Evolutionary conservation across 345 rosid genomes (phyloP).

Genomic region (Eutrema heterophyllum): DNA sequence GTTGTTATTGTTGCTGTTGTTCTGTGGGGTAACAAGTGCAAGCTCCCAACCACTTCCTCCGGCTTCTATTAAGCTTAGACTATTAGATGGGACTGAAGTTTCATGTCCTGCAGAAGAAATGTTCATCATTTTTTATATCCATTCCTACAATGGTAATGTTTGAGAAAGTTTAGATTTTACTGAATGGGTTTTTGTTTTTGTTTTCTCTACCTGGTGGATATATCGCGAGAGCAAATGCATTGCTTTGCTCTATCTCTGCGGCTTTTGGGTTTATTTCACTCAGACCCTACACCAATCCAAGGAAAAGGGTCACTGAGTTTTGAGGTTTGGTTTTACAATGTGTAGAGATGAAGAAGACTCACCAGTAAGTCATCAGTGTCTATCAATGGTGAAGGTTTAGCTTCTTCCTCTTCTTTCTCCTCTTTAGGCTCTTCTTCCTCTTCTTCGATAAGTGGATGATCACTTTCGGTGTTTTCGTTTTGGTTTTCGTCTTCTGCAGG

Average conservation of each 20-base stretch:
- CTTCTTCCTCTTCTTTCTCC: conserved; percentile 37
- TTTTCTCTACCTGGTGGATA: conserved; percentile 50
- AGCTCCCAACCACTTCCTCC: conserved; percentile 90
- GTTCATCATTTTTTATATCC: not conserved
- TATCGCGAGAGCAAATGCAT: conserved; percentile 93
- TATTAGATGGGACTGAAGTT: conserved; percentile 36
- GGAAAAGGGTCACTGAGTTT: not conserved
- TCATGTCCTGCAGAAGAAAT: conserved; percentile 36
- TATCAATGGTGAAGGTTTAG: conserved; percentile 51
- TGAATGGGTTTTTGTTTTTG: not conserved
- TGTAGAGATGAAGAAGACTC: not conserved
- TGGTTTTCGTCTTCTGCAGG: conserved; percentile 38
- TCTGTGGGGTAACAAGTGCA: conserved; percentile 76
- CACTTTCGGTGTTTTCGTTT: conserved; percentile 39
- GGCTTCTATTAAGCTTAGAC: conserved; percentile 46
- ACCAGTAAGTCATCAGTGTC: conserved; percentile 66
- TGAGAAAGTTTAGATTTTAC: not conserved
- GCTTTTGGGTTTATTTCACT: conserved; percentile 71
- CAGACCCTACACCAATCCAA: conserved; percentile 48
- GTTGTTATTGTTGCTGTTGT: conserved; percentile 39
- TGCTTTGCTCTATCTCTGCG: conserved; percentile 67
- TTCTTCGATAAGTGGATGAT: conserved; percentile 28
- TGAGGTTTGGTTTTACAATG: conserved; percentile 20
- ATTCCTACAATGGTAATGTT: not conserved
- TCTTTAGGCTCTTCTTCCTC: conserved; percentile 47